These are phyloP conservation scores for Lactifluus volemus DNA, from an alignment of 768 basidiomycete species.

Conservation along the genomic window DNA sequence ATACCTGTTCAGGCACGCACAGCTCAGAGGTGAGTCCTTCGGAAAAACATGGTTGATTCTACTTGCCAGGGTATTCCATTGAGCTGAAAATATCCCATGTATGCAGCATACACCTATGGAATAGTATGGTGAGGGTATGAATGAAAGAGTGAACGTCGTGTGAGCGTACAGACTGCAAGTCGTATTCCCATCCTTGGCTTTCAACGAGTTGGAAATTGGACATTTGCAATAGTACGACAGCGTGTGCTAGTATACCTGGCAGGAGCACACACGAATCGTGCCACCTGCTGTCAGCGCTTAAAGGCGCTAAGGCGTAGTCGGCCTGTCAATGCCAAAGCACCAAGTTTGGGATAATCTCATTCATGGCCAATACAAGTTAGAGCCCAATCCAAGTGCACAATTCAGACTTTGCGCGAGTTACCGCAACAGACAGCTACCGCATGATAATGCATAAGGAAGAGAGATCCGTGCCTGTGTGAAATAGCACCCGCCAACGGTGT, in stretches of 20 bases:
- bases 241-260: neutral
- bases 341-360: slow-evolving; percentile 6
- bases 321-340: neutral
- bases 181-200: slow-evolving; percentile 71
- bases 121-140: neutral
- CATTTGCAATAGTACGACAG: slow-evolving; percentile 29
- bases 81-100: slow-evolving; percentile 70
- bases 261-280: neutral
- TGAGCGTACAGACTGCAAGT: slow-evolving; percentile 63
- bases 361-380: neutral
- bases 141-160: neutral
- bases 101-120: slow-evolving; percentile 55
- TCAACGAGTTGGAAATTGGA: slow-evolving; percentile 67
- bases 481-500: too few relatives aligned
- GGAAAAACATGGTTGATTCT: neutral
- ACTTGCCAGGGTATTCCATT: slow-evolving; percentile 59
- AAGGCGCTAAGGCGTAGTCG: neutral
- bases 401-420: neutral
- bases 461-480: too few relatives aligned
- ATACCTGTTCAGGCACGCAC: slow-evolving; percentile 40
- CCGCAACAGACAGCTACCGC: neutral
- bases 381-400: neutral
- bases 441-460: neutral
- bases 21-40: neutral
- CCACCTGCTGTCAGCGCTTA: slow-evolving; percentile 4